These are phyloP conservation scores for Xylariaceae sp. DNA, from an alignment of 2,329 filamentous ascomycete genomes.

Conservation along the genomic window DNA sequence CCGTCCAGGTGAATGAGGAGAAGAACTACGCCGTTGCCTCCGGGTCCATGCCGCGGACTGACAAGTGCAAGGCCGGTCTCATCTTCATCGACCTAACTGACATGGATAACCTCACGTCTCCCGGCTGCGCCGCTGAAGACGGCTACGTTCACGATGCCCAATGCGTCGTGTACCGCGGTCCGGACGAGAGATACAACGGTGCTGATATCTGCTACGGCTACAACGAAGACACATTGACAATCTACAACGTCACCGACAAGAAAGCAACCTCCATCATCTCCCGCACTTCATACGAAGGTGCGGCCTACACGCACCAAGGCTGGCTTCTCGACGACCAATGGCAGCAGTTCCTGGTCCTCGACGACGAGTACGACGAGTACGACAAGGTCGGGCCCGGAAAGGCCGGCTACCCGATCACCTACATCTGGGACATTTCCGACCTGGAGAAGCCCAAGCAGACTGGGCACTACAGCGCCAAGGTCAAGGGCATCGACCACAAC, in stretches of 20 bases:
- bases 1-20: conserved; percentile 44
- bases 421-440: conserved; percentile 41
- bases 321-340: conserved; percentile 40
- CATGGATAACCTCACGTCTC: conserved; percentile 46
- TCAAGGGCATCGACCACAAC: conserved; percentile 40
- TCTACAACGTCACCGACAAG: conserved; percentile 48
- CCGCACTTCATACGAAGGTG: conserved; percentile 48
- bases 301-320: conserved; percentile 51
- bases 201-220: conserved; percentile 52
- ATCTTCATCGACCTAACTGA: conserved; percentile 56
- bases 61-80: conserved; percentile 47
- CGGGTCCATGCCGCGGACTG: conserved; percentile 36
- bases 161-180: conserved; percentile 50
- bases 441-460: conserved; percentile 38
- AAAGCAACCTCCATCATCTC: conserved; percentile 39
- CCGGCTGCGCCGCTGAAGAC: conserved; percentile 50
- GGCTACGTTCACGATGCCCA: conserved; percentile 59
- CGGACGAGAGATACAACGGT: conserved; percentile 41
- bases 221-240: conserved; percentile 47
- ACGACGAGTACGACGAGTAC: conserved; percentile 46
- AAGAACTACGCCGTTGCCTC: conserved; percentile 43
- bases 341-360: conserved; percentile 38
- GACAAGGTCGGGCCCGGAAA: conserved; percentile 35
- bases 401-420: conserved; percentile 38
- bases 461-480: conserved; percentile 37